phyloP scores from a whole-genome alignment of 352 stramenopile genomes.

The Saprolegnia parasitica region DNA sequence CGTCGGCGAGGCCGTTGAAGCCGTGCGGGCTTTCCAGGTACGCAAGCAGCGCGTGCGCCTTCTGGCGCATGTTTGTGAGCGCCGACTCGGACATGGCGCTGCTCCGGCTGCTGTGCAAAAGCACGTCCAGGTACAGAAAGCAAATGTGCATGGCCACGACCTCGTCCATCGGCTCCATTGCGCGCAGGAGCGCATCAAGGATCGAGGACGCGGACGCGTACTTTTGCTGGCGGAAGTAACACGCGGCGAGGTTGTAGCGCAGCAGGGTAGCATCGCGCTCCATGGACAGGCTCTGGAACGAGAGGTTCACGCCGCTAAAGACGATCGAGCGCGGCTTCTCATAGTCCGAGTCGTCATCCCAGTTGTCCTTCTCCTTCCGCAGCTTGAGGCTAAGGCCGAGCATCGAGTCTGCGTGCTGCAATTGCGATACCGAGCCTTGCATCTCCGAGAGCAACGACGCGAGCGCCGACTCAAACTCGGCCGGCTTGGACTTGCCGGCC shows the following conservation, averaged over 20 bases:
- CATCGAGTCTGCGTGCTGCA: constrained; percentile 32
- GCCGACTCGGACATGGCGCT: constrained; percentile 74
- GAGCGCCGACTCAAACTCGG: constrained; percentile 70
- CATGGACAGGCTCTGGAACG: constrained; percentile 41
- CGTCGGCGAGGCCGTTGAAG: constrained; percentile 76
- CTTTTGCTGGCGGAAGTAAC: constrained; percentile 86
- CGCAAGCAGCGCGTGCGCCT: constrained; percentile 78
- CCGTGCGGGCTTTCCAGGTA: constrained; percentile 88
- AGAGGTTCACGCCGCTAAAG: constrained; percentile 28
- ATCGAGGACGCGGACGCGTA: constrained; percentile 82
- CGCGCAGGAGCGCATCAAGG: constrained; percentile 82
- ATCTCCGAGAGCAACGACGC: constrained; percentile 52
- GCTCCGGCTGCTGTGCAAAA: constrained; percentile 83
- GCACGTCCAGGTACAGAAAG: constrained; percentile 90
- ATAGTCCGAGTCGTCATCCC: constrained; percentile 19
- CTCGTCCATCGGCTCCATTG: constrained; percentile 89
- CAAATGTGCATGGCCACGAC: constrained; percentile 90
- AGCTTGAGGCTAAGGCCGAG: constrained; percentile 24
- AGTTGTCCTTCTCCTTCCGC: constrained; percentile 30
- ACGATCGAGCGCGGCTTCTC: neutral
- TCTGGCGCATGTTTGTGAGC: constrained; percentile 67
- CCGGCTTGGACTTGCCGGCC: constrained; percentile 48
- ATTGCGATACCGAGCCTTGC: constrained; percentile 34
- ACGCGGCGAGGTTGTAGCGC: constrained; percentile 87
- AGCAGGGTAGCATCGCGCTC: constrained; percentile 83